Evolutionary conservation across 257 asterid species (phyloP).

Genomic region (Nicotiana attenuata): DNA sequence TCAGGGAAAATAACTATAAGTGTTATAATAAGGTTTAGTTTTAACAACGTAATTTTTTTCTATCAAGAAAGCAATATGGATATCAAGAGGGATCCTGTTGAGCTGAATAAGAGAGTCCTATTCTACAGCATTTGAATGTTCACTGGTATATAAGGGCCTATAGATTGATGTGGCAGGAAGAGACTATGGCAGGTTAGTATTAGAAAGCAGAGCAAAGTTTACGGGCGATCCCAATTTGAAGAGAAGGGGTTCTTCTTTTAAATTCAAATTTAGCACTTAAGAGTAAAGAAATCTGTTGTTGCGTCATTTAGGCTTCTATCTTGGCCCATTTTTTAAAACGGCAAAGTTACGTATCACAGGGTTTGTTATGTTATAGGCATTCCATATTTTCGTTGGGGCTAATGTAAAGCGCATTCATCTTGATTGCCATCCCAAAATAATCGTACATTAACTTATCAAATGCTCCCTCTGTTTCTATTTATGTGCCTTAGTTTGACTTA

Average conservation of each 20-base stretch:
- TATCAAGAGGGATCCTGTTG: neutral
- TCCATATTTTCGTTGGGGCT: too few relatives aligned
- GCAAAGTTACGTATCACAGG: too few relatives aligned
- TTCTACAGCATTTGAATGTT: too few relatives aligned
- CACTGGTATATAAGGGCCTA: too few relatives aligned
- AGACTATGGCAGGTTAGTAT: neutral
- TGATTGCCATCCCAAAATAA: neutral
- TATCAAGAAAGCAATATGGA: neutral
- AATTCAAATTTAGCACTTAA: neutral
- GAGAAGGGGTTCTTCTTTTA: neutral
- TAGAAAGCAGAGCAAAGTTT: neutral
- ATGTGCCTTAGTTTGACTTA: too few relatives aligned
- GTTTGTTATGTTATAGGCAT: too few relatives aligned
- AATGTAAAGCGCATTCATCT: too few relatives aligned
- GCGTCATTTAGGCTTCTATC: neutral
- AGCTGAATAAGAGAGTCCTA: neutral
- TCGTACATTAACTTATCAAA: neutral
- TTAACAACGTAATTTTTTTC: neutral
- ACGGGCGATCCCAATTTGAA: neutral
- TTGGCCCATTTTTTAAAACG: neutral
- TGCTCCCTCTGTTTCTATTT: too few relatives aligned
- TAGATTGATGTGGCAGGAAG: neutral
- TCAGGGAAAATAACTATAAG: neutral
- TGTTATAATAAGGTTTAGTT: neutral
- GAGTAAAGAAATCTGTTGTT: neutral